A percentile compares a stretch with the other conserved stretches of the same genome.
Evolutionary conservation across 306 rosid species (phyloP).

Genomic region (Trifolium fragiferum): DNA sequence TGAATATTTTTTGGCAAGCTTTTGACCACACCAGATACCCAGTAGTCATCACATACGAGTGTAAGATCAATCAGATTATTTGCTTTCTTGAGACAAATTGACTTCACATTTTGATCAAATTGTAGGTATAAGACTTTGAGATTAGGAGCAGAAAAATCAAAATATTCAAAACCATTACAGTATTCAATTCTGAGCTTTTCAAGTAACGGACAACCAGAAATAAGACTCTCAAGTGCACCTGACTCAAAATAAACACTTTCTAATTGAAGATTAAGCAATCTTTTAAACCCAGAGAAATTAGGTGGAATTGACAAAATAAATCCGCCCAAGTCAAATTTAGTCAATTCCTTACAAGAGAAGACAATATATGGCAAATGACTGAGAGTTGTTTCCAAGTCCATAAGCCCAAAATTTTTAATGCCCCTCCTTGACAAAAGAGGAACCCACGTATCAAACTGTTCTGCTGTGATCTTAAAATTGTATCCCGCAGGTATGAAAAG

Average conservation of each 20-base stretch:
- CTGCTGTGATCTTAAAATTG: not conserved
- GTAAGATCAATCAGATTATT: not conserved
- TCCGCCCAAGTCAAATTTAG: not conserved
- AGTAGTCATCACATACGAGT: not conserved
- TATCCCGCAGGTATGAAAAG: not conserved
- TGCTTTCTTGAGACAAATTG: conserved; percentile 24
- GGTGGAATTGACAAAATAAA: not conserved
- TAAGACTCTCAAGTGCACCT: not conserved
- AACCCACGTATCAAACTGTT: conserved; percentile 7
- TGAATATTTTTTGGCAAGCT: not conserved
- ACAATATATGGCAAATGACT: not conserved
- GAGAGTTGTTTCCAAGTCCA: accelerated
- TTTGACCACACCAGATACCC: conserved; percentile 9
- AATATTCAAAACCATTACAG: not conserved
- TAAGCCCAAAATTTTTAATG: not conserved
- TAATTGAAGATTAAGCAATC: not conserved
- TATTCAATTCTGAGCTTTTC: not conserved
- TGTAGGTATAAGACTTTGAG: not conserved
- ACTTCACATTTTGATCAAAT: not conserved
- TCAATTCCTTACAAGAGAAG: conserved; percentile 25
- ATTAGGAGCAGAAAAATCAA: conserved; percentile 7
- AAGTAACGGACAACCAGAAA: conserved; percentile 22
- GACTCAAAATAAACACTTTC: not conserved
- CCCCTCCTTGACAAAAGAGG: conserved; percentile 2
- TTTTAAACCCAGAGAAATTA: conserved; percentile 22